Conservation (phyloP, 768 basidiomycete genomes). For the Pleurotus sapidus region DNA sequence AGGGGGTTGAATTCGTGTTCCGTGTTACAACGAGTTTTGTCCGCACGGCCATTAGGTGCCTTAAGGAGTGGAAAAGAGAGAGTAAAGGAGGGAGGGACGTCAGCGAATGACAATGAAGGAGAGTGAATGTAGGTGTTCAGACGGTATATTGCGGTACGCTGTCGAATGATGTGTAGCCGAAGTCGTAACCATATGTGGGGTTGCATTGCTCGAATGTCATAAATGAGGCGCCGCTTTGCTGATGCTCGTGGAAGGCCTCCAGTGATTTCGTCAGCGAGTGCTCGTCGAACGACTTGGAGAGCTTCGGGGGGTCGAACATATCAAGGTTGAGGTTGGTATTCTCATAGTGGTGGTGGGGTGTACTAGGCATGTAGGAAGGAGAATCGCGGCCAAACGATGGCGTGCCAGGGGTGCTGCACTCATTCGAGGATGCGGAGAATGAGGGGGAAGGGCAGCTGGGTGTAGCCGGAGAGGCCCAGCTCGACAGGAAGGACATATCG, state of each 20-base stretch:
- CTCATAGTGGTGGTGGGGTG: neutral
- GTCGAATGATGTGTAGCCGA: neutral
- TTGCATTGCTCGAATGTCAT: conserved; percentile 4
- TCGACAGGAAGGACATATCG: neutral
- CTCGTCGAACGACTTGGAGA: conserved; percentile 5
- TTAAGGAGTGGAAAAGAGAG: neutral
- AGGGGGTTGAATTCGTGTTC: neutral
- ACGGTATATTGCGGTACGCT: conserved; percentile 8
- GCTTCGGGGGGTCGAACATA: conserved; percentile 8
- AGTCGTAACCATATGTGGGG: neutral
- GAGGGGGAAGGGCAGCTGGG: neutral
- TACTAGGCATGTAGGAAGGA: neutral
- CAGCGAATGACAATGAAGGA: neutral
- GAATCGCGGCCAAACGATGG: conserved; percentile 1
- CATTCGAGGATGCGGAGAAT: neutral
- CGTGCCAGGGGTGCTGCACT: neutral
- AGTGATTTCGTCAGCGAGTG: conserved; percentile 5
- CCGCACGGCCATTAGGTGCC: neutral
- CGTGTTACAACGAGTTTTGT: neutral
- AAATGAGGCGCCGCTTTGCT: neutral
- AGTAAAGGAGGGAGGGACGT: neutral
- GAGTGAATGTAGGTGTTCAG: neutral
- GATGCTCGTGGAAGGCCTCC: conserved; percentile 3
- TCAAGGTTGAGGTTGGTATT: neutral
- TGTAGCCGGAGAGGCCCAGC: neutral